These are phyloP conservation scores for Septoria linicola DNA, from an alignment of 2,329 filamentous ascomycete genomes.

Conservation along the genomic window DNA sequence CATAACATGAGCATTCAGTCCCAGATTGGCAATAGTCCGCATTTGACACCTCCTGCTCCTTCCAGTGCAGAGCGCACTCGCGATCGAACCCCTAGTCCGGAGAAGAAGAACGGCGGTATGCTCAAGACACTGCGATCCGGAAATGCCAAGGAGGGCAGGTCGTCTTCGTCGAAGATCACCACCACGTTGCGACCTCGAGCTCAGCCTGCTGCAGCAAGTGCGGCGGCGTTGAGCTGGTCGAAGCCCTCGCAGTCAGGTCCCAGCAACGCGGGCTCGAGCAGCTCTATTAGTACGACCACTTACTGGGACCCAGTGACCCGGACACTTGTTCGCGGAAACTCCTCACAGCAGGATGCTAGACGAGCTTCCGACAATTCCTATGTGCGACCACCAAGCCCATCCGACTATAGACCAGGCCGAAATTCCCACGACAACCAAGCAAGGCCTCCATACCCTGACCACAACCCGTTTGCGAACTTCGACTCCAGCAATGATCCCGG, in stretches of 20 bases:
- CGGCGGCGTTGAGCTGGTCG: slow-evolving; percentile 63
- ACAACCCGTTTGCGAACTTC: slow-evolving; percentile 32
- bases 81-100: slow-evolving; percentile 60
- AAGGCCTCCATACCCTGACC: slow-evolving; percentile 36
- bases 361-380: slow-evolving; percentile 28
- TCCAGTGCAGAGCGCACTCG: slow-evolving; percentile 31
- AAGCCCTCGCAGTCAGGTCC: slow-evolving; percentile 17
- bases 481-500: slow-evolving; percentile 32
- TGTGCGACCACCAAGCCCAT: slow-evolving; percentile 36
- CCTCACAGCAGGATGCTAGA: slow-evolving; percentile 19
- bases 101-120: slow-evolving; percentile 58
- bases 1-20: slow-evolving; percentile 33
- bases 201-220: slow-evolving; percentile 60
- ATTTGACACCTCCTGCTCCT: slow-evolving; percentile 26
- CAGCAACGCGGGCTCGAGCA: slow-evolving; percentile 9
- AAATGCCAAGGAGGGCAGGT: slow-evolving; percentile 32
- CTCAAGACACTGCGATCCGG: slow-evolving; percentile 40
- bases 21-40: slow-evolving; percentile 10
- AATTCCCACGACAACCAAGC: slow-evolving; percentile 19
- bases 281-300: slow-evolving; percentile 10
- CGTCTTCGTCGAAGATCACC: slow-evolving; percentile 46
- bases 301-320: slow-evolving; percentile 40
- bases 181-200: slow-evolving; percentile 46
- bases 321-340: slow-evolving; percentile 28
- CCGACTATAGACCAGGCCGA: slow-evolving; percentile 30